phyloP scores from a whole-genome alignment of 176 grass and related monocot species.

The Oryza australiensis region DNA sequence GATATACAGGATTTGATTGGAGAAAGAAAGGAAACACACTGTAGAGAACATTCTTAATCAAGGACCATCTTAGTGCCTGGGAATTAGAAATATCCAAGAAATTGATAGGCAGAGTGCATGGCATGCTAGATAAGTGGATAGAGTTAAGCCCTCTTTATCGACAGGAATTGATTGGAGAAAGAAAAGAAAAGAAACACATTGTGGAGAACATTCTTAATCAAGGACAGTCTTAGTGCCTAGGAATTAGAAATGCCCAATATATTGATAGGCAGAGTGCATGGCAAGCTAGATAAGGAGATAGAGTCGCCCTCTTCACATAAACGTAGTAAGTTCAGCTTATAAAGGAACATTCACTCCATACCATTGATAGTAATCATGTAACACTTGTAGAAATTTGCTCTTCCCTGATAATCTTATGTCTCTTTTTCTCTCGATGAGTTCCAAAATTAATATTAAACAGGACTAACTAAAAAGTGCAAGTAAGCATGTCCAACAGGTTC shows the following conservation, averaged over 20 bases:
- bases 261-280: neutral
- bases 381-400: neutral
- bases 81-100: neutral
- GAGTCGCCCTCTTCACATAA: neutral
- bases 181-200: neutral
- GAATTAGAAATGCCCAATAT: neutral
- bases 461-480: conserved; percentile 2
- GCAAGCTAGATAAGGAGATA: neutral
- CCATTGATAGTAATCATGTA: neutral
- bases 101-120: neutral
- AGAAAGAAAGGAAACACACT: neutral
- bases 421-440: neutral
- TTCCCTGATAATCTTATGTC: neutral
- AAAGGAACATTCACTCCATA: neutral
- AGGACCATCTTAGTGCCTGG: neutral
- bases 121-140: neutral
- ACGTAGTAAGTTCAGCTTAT: neutral
- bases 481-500: too few relatives aligned
- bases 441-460: neutral
- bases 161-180: neutral
- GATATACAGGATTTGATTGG: neutral
- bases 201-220: neutral
- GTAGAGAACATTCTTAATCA: neutral
- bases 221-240: neutral
- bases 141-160: neutral